Evolutionary conservation across 2,329 filamentous ascomycete species (phyloP).

Genomic region (Leptographium procerum): DNA sequence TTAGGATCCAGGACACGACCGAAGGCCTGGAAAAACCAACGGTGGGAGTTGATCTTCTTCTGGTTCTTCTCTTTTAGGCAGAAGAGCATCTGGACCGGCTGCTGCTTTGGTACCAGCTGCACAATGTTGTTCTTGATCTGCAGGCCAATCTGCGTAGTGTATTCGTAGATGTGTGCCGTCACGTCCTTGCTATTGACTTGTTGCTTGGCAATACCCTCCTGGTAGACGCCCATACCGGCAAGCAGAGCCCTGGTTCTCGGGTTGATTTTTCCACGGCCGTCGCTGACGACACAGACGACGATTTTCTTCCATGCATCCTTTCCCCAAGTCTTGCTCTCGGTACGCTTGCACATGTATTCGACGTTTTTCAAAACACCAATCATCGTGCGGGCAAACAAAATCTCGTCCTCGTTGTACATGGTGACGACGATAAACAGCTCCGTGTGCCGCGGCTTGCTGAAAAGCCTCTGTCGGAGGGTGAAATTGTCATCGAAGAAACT

Average conservation of each 20-base stretch:
- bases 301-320: slow-evolving; percentile 99
- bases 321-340: slow-evolving; percentile 93
- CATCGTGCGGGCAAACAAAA: slow-evolving; percentile 91
- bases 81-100: slow-evolving; percentile 93
- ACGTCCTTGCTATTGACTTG: slow-evolving; percentile 95
- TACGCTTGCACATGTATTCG: slow-evolving; percentile 91
- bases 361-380: slow-evolving; percentile 97
- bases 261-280: slow-evolving; percentile 96
- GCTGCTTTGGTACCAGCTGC: slow-evolving; percentile 69
- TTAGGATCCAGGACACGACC: slow-evolving; percentile 87
- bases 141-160: slow-evolving; percentile 77
- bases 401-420: slow-evolving; percentile 99
- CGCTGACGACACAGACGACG: slow-evolving; percentile 93
- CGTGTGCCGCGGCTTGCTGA: slow-evolving; percentile 83
- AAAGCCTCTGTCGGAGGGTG: slow-evolving; percentile 80
- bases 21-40: slow-evolving; percentile 99
- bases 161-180: slow-evolving; percentile 95
- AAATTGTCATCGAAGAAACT: slow-evolving; percentile 85
- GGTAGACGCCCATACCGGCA: slow-evolving; percentile 90
- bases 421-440: slow-evolving; percentile 95
- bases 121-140: slow-evolving; percentile 87
- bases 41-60: slow-evolving; percentile 99
- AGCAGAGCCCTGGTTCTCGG: slow-evolving; percentile 78
- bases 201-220: slow-evolving; percentile 97
- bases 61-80: slow-evolving; percentile 99